phyloP scores from a whole-genome alignment of 1,284 basidiomycete species.

The Fistulinella cinereoalba region DNA sequence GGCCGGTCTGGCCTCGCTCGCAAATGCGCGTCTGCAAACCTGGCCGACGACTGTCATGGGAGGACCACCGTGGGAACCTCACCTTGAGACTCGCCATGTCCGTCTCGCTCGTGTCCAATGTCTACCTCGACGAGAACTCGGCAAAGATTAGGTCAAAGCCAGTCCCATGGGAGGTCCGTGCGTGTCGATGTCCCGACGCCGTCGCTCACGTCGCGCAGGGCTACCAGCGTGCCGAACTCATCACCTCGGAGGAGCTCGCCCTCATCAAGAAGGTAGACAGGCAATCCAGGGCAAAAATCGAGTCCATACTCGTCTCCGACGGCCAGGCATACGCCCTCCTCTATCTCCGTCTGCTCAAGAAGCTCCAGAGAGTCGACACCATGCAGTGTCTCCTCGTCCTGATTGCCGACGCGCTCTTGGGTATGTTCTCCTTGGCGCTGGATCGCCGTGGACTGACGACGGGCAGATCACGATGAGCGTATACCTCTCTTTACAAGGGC shows the following conservation, averaged over 20 bases:
- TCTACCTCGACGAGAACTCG: constrained; percentile 85
- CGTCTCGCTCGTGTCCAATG: constrained; percentile 81
- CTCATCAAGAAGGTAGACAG: constrained; percentile 89
- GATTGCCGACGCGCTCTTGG: constrained; percentile 86
- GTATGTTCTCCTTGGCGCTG: constrained; percentile 39
- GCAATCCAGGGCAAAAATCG: constrained; percentile 70
- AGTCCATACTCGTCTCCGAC: constrained; percentile 75
- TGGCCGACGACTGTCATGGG: constrained; percentile 6
- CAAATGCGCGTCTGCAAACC: constrained; percentile 31
- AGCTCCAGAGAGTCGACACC: constrained; percentile 89
- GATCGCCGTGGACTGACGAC: not conserved
- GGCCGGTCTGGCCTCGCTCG: constrained; percentile 36
- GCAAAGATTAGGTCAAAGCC: constrained; percentile 86
- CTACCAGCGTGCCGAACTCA: constrained; percentile 91
- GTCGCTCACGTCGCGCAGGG: constrained; percentile 50
- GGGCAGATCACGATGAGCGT: constrained; percentile 72
- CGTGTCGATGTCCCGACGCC: constrained; percentile 4
- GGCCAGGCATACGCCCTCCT: constrained; percentile 83
- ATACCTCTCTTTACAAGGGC: constrained; percentile 70
- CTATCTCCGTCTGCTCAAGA: constrained; percentile 90
- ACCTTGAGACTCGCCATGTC: constrained; percentile 49
- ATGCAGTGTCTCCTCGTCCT: constrained; percentile 92
- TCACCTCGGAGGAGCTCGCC: constrained; percentile 86
- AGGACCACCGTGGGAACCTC: constrained; percentile 9
- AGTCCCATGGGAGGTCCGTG: constrained; percentile 90